A percentile compares a stretch with the other conserved stretches of the same genome.
phyloP scores from a whole-genome alignment of 2,329 filamentous ascomycete genomes.

The Aspergillus sp. region DNA sequence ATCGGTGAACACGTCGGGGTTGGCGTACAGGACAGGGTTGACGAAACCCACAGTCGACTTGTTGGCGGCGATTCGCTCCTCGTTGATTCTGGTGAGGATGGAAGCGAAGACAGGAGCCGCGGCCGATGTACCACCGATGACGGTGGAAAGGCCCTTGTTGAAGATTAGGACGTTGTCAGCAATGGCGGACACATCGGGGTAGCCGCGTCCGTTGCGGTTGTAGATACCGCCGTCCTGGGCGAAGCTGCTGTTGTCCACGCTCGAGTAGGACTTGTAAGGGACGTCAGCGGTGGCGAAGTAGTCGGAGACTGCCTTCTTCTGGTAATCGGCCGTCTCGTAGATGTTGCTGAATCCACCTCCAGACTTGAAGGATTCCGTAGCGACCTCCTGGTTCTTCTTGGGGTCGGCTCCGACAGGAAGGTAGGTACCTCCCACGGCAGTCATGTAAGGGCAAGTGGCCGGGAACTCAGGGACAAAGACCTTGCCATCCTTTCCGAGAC shows the following conservation, averaged over 20 bases:
- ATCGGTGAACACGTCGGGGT: conserved; percentile 28
- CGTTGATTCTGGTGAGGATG: conserved; percentile 53
- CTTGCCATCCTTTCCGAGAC: conserved; percentile 26
- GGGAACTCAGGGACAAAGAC: conserved; percentile 37
- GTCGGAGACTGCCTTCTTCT: conserved; percentile 28
- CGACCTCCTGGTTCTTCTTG: conserved; percentile 29
- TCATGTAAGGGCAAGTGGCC: conserved; percentile 29
- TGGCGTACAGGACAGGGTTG: conserved; percentile 38
- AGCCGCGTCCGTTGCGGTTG: conserved; percentile 29
- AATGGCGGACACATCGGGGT: conserved; percentile 34
- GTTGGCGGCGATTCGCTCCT: conserved; percentile 46
- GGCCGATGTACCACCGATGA: conserved; percentile 34
- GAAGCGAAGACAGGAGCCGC: conserved; percentile 52
- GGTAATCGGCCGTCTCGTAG: conserved; percentile 36
- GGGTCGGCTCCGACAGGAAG: conserved; percentile 25
- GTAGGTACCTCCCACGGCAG: conserved; percentile 35
- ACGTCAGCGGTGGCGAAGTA: conserved; percentile 28
- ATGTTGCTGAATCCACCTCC: conserved; percentile 43
- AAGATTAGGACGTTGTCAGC: conserved; percentile 31
- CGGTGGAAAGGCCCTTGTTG: conserved; percentile 13
- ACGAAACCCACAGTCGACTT: conserved; percentile 52
- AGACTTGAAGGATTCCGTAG: conserved; percentile 31
- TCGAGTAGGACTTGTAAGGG: conserved; percentile 26
- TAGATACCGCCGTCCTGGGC: conserved; percentile 24
- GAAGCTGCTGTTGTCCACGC: conserved; percentile 26